Conservation (phyloP, 768 basidiomycete genomes). For the Filobasidium wieringae region DNA sequence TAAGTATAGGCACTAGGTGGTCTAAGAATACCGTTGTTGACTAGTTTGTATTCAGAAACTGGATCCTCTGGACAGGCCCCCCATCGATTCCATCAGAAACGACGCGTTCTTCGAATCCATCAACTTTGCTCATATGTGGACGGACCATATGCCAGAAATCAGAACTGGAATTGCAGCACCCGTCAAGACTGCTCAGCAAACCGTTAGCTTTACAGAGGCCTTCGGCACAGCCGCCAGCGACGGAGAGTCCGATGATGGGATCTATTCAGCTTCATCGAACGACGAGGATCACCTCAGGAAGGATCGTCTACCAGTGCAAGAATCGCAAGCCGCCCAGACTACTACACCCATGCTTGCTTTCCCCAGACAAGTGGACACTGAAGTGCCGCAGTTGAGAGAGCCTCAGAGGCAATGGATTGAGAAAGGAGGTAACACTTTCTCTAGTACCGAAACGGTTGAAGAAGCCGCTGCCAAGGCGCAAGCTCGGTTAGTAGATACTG, state of each 20-base stretch:
- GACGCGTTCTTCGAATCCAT: conserved; percentile 33
- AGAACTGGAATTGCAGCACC: conserved; percentile 16
- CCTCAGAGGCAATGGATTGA: conserved; percentile 13
- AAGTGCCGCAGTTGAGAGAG: not conserved
- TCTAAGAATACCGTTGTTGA: too few species aligned
- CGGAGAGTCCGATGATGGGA: not conserved
- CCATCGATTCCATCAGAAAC: conserved; percentile 26
- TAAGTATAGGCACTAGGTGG: conserved; percentile 38
- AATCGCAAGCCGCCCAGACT: too few species aligned
- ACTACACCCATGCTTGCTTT: too few species aligned
- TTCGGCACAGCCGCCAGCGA: not conserved
- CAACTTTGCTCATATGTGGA: conserved; percentile 29
- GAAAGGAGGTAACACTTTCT: conserved; percentile 2
- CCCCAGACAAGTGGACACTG: too few species aligned
- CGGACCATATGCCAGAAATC: conserved; percentile 24
- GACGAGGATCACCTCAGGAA: too few species aligned
- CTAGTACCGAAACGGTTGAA: not conserved
- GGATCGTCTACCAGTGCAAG: too few species aligned
- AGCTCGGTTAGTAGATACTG: not conserved
- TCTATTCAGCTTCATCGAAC: too few species aligned
- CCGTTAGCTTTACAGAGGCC: not conserved
- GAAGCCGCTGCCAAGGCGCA: not conserved
- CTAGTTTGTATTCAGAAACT: conserved; percentile 21
- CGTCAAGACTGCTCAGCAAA: not conserved
- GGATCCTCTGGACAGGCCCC: conserved; percentile 28